These are phyloP conservation scores for Alopecurus myosuroides DNA, from an alignment of 176 grass and related monocot genomes.

Conservation along the genomic window DNA sequence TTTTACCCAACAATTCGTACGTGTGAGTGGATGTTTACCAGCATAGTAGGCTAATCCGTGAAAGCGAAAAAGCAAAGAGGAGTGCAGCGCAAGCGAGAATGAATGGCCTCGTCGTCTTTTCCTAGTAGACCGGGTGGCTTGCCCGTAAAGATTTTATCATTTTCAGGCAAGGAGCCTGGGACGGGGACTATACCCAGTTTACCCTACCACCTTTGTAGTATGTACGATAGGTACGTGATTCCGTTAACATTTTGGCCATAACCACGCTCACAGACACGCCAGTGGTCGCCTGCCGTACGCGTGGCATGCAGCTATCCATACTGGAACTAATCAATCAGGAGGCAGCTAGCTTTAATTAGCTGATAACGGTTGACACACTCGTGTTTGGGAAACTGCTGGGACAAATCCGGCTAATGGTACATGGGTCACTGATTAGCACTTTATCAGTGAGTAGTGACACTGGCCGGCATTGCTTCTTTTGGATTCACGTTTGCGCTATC, in stretches of 20 bases:
- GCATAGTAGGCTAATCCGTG: conserved; percentile 12
- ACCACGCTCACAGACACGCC: not conserved
- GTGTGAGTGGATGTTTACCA: conserved; percentile 13
- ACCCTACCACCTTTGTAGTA: conserved; percentile 1
- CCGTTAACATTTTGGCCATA: not conserved
- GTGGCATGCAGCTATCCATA: not conserved
- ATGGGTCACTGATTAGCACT: too few relatives aligned
- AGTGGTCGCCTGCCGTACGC: not conserved
- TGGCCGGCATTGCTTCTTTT: not conserved
- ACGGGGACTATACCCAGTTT: not conserved
- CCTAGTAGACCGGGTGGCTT: conserved; percentile 17
- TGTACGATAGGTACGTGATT: not conserved
- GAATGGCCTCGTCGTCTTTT: conserved; percentile 19
- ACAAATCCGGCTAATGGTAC: conserved; percentile 7
- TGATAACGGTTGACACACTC: not conserved
- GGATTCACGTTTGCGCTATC: not conserved
- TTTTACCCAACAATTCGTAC: conserved; percentile 5
- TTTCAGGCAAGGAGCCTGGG: conserved; percentile 12
- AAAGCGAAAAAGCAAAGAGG: conserved; percentile 19
- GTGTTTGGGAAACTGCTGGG: not conserved
- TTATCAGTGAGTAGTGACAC: too few relatives aligned
- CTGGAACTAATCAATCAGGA: not conserved
- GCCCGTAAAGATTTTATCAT: conserved; percentile 31
- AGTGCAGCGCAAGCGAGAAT: conserved; percentile 37
- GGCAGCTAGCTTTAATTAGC: not conserved